phyloP scores from a whole-genome alignment of 2,329 filamentous ascomycete species.

The Beauveria varroae region DNA sequence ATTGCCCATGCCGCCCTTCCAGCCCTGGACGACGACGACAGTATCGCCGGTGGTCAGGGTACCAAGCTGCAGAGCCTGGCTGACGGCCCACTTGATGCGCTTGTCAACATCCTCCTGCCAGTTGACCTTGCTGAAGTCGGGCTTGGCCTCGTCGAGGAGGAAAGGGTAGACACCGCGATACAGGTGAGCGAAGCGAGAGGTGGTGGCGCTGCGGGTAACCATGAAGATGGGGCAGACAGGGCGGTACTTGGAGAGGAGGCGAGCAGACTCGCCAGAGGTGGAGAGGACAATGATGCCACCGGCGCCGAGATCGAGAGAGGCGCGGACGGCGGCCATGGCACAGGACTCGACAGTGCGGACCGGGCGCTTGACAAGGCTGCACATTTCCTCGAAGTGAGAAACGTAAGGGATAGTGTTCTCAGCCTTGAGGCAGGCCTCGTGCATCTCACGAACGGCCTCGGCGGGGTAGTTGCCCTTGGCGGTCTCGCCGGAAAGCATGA shows the following conservation, averaged over 20 bases:
- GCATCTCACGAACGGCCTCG: slow-evolving; percentile 95
- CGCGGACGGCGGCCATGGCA: slow-evolving; percentile 93
- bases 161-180: slow-evolving; percentile 99
- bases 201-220: slow-evolving; percentile 81
- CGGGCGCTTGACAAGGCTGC: slow-evolving; percentile 72
- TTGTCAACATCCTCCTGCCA: slow-evolving; percentile 99
- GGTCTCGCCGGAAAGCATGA: slow-evolving; percentile 99
- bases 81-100: slow-evolving; percentile 95
- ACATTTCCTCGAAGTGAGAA: slow-evolving; percentile 92
- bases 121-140: slow-evolving; percentile 84
- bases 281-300: slow-evolving; percentile 94
- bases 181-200: slow-evolving; percentile 85
- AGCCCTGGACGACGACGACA: slow-evolving; percentile 80
- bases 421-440: slow-evolving; percentile 91
- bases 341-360: slow-evolving; percentile 87
- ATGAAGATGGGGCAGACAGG: slow-evolving; percentile 99
- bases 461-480: slow-evolving; percentile 94
- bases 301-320: slow-evolving; percentile 91
- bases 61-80: slow-evolving; percentile 75
- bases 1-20: slow-evolving; percentile 86
- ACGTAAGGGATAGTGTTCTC: slow-evolving; percentile 98
- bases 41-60: slow-evolving; percentile 65
- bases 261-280: slow-evolving; percentile 90
- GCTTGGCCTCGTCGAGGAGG: slow-evolving; percentile 87
- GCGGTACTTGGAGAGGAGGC: slow-evolving; percentile 95